Conservation (phyloP, 441 rosid species). For the Corymbia citriodora region DNA sequence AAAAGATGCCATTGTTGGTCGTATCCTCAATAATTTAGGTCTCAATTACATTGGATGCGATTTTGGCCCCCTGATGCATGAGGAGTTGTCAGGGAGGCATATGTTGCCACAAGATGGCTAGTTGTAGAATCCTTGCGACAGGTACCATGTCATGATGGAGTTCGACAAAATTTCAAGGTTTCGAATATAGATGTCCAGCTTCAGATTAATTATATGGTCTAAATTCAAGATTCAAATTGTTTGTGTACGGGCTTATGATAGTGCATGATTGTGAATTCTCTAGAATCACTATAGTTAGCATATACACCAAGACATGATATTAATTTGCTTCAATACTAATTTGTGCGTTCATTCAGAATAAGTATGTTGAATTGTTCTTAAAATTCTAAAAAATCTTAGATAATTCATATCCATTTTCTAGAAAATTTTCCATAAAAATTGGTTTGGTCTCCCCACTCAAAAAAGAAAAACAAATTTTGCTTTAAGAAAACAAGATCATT, state of each 20-base stretch:
- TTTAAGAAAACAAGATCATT: too few species aligned
- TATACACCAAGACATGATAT: too few species aligned
- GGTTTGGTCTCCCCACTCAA: background rate
- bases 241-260: background rate
- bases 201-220: background rate
- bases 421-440: background rate
- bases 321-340: too few species aligned
- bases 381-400: background rate
- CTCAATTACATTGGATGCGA: too few species aligned
- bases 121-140: accelerated
- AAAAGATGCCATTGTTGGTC: too few species aligned
- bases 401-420: accelerated
- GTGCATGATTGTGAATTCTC: too few species aligned
- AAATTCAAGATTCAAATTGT: background rate
- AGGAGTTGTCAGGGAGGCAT: background rate
- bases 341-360: too few species aligned
- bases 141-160: background rate
- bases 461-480: background rate
- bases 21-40: too few species aligned
- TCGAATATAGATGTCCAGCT: background rate
- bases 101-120: background rate
- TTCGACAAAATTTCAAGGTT: background rate
- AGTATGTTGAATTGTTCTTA: background rate
- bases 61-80: background rate
- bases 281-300: too few species aligned